Conservation (phyloP, 2,329 filamentous ascomycete genomes). For the Neonectria sp. region DNA sequence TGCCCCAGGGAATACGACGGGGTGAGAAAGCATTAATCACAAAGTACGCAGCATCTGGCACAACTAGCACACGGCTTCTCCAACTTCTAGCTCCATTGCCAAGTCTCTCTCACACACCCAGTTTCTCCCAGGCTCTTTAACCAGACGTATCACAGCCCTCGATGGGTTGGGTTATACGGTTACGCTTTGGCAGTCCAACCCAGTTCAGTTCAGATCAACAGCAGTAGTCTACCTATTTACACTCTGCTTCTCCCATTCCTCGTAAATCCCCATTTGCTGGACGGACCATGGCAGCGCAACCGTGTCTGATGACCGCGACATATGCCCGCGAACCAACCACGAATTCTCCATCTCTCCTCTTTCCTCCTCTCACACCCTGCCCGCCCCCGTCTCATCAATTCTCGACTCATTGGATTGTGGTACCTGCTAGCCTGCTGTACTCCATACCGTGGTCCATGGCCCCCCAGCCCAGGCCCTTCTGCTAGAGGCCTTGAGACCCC, state of each 20-base stretch:
- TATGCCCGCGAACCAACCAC: not conserved
- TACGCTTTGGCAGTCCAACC: not conserved
- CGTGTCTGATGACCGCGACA: slow-evolving; percentile 6
- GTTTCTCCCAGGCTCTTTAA: not conserved
- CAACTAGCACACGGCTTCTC: slow-evolving; percentile 7
- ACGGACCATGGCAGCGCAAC: not conserved
- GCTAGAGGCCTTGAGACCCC: slow-evolving; percentile 1
- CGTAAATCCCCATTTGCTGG: slow-evolving; percentile 1
- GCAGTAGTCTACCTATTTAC: slow-evolving; percentile 6
- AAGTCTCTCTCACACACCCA: not conserved
- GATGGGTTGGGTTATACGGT: slow-evolving; percentile 4
- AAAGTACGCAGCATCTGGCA: too few relatives aligned
- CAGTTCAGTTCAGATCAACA: not conserved
- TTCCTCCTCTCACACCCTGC: slow-evolving; percentile 7
- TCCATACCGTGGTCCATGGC: not conserved
- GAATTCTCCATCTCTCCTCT: not conserved
- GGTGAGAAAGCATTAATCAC: slow-evolving; percentile 3
- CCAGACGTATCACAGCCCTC: slow-evolving; percentile 1
- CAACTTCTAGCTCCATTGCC: slow-evolving; percentile 20
- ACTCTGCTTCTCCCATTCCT: not conserved
- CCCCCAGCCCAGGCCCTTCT: not conserved
- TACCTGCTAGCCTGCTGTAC: slow-evolving; percentile 7
- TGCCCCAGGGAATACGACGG: slow-evolving; percentile 24
- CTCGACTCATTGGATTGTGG: slow-evolving; percentile 7
- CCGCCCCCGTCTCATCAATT: not conserved